phyloP scores from a whole-genome alignment of 805 yeast genomes.

The Wickerhamomyces kurtzmanii region DNA sequence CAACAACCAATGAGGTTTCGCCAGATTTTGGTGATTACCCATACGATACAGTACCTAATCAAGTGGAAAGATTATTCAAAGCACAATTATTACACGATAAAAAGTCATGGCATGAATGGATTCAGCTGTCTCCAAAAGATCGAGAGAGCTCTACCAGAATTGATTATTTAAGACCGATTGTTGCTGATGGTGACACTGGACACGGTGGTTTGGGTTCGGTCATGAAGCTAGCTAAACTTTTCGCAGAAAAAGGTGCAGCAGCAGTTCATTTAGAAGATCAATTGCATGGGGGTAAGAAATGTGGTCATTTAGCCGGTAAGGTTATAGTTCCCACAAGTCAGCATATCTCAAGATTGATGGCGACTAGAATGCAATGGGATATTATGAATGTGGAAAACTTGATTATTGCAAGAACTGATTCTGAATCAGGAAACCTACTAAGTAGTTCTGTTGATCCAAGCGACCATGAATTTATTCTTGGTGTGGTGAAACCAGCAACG shows the following conservation, averaged over 20 bases:
- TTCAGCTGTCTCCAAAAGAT: slow-evolving; percentile 11
- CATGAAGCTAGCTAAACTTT: slow-evolving; percentile 54
- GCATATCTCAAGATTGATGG: slow-evolving; percentile 42
- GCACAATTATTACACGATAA: slow-evolving; percentile 51
- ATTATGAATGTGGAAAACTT: slow-evolving; percentile 49
- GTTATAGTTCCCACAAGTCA: slow-evolving; percentile 51
- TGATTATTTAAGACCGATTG: slow-evolving; percentile 52
- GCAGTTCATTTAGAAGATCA: slow-evolving; percentile 61
- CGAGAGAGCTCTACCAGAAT: slow-evolving; percentile 14
- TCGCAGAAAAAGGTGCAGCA: slow-evolving; percentile 61
- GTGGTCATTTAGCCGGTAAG: slow-evolving; percentile 56
- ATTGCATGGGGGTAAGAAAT: slow-evolving; percentile 55
- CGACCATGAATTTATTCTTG: slow-evolving; percentile 48
- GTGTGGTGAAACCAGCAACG: slow-evolving; percentile 26
- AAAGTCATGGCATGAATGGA: slow-evolving; percentile 33
- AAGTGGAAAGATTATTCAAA: slow-evolving; percentile 47
- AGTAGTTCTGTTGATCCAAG: slow-evolving; percentile 42
- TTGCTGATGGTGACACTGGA: slow-evolving; percentile 63
- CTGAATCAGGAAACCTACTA: slow-evolving; percentile 42
- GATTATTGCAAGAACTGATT: slow-evolving; percentile 52
- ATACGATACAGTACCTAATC: slow-evolving; percentile 60
- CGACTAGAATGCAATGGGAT: slow-evolving; percentile 58
- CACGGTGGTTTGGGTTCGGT: slow-evolving; percentile 55
- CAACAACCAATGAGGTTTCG: slow-evolving; percentile 52
- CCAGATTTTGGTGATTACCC: slow-evolving; percentile 68